These are phyloP conservation scores for Primulina tabacum DNA, from an alignment of 257 asterid species.

Conservation along the genomic window DNA sequence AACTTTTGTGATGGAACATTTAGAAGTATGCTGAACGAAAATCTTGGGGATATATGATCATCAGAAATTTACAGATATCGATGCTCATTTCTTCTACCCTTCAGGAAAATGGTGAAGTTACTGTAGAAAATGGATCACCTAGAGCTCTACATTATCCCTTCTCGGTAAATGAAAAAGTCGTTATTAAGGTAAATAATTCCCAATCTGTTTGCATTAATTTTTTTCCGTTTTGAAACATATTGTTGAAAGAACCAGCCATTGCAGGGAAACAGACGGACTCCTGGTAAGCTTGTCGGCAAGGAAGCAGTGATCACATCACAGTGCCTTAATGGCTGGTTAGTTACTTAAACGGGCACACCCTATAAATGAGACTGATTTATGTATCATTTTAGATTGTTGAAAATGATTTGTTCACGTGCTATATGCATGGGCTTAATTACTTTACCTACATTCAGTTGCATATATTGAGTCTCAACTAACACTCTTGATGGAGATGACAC, in stretches of 20 bases:
- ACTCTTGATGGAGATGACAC: too few relatives aligned
- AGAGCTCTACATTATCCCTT: slow-evolving; percentile 84
- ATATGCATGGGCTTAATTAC: not conserved
- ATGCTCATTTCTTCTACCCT: slow-evolving; percentile 27
- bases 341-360: slow-evolving; percentile 22
- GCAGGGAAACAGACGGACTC: slow-evolving; percentile 98
- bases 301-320: slow-evolving; percentile 92
- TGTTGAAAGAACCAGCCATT: slow-evolving; percentile 21
- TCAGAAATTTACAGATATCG: slow-evolving; percentile 11
- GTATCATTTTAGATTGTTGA: slow-evolving; percentile 15
- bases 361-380: not conserved
- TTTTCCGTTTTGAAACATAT: slow-evolving; percentile 16
- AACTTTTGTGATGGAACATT: not conserved
- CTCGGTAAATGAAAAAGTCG: slow-evolving; percentile 85
- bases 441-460: not conserved
- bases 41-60: slow-evolving; percentile 7
- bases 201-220: slow-evolving; percentile 7
- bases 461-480: not conserved
- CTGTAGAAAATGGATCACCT: slow-evolving; percentile 61
- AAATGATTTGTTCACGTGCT: slow-evolving; percentile 1
- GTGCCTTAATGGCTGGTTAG: slow-evolving; percentile 98
- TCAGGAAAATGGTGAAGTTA: slow-evolving; percentile 77
- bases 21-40: not conserved
- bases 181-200: slow-evolving; percentile 60
- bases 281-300: slow-evolving; percentile 94